Evolutionary conservation across 208 protist species (phyloP), one percentile per base, ranked within the genome.

Genomic region (Trypanosoma cruzi): DNA sequence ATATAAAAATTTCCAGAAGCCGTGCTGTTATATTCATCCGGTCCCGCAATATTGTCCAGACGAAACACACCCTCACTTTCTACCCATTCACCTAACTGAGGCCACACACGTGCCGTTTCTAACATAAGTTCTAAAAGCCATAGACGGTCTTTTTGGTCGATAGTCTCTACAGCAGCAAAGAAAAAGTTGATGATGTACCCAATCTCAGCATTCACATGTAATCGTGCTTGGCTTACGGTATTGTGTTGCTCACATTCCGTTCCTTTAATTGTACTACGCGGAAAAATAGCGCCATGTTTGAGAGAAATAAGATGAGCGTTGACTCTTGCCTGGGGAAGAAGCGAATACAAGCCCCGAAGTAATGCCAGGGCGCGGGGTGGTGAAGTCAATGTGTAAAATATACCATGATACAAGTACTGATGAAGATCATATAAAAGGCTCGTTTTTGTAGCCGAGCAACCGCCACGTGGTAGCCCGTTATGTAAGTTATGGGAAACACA

Each of bases 1-100:
- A 94, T 81, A 80, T 95, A 97, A 73, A 97, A 97, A 71, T 94
- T 97, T 44, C 89, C 89, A 2, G 80, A 84, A 7, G 81, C 77
- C 61, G 77, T 84, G 50, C 75, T 81, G 68, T 94, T 95, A 74
- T 97, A 92, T 70, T 90, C 80, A 74, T 97, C 92, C 8, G 85
- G 76, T 14, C 92, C 89, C 14, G 80, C 82, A 37, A 95, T 89
- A 77, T 93, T 94, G 63, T 97, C 89, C 10, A 97, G 65, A 50
- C 86, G 81, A 69, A 97, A 97, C 31, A 82, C 66, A 18, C 71
- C 91, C 48, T 81, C 74, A 55, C 79, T 79, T 48, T 97, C 82
- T 31, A 82, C 77, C 89, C 92, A 97, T 68, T 95, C 85, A 34
- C 92, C 92, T 31, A 94, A 76, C 61, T 90, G 75, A 29, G 81